Conservation (phyloP, 78 protist genomes). For the Bigelowiella natans region DNA sequence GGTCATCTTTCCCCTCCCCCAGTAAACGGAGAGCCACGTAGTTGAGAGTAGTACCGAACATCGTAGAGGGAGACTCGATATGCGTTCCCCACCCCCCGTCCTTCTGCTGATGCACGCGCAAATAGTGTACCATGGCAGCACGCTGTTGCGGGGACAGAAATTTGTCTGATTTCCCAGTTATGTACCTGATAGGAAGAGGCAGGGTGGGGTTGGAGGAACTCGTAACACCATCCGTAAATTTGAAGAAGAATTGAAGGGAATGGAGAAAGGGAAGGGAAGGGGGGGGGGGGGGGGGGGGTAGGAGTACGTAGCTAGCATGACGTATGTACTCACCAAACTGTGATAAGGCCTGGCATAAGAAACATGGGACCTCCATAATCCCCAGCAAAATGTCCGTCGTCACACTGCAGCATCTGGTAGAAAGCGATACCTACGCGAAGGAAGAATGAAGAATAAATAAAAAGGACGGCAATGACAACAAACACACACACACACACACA, state of each 20-base stretch:
- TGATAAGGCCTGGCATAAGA: constrained; percentile 63
- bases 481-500: neutral
- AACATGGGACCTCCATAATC: constrained; percentile 85
- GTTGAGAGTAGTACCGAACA: constrained; percentile 72
- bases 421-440: neutral
- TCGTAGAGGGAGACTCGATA: constrained; percentile 61
- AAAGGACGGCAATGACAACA: neutral
- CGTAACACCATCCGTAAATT: no score
- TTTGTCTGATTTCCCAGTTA: neutral
- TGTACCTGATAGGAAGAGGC: neutral
- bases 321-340: no score
- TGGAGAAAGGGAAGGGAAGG: no score
- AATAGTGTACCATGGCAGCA: neutral
- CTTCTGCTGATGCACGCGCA: neutral
- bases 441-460: neutral
- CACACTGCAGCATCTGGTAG: constrained; percentile 36
- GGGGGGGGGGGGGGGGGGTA: no score
- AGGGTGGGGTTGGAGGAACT: no score
- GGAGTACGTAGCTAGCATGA: no score
- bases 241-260: no score
- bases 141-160: neutral
- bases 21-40: constrained; percentile 71
- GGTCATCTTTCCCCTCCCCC: constrained; percentile 44
- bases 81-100: constrained; percentile 47
- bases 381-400: constrained; percentile 82